Evolutionary conservation across 2,329 filamentous ascomycete genomes (phyloP), one percentile per base, ranked within the genome.

Genomic region (Didymella arachidicola): DNA sequence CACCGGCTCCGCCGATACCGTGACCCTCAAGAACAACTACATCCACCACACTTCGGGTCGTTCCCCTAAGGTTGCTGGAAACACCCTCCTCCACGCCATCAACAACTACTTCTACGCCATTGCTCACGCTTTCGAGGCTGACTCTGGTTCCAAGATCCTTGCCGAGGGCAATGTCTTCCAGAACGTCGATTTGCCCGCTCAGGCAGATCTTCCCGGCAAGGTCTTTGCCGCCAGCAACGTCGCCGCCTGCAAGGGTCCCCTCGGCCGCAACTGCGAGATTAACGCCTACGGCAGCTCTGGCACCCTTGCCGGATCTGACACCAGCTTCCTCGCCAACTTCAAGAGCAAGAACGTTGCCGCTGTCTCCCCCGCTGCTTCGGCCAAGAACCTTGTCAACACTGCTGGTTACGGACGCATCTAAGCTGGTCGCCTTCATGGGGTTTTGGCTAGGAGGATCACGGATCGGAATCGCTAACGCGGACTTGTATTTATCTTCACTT

Each of bases 61-160:
- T 52, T 77, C 78, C 12, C 86, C 85, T 65, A 87, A 87, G 78
- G 78, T 87, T 22, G 78, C 74, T 54, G 79, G 79, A 19, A 83
- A 83, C 72, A 85, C 85, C 53, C 80, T 86, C 43, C 77, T 87
- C 52, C 86, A 88, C 74, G 83, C 82, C 41, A 83, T 86, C 71
- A 87, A 87, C 82, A 87, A 87, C 80, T 86, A 84, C 81, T 87
- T 80, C 78, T 79, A 84, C 70, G 79, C 81, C 68, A 83, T 81
- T 72, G 71, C 75, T 19, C 86, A 87, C 74, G 82, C 84, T n/a
- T 87, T 87, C 70, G 86, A 86, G 62, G 72, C 71, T 53, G 75
- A 71, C 60, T 60, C 69, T 46, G 78, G 75, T 39, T 66, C 69
- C 50, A 67, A 65, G 60, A 79, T 85, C 42, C 77, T 87, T 22